phyloP scores from a whole-genome alignment of 176 grass and related monocot genomes.

The Musa troglodytarum region DNA sequence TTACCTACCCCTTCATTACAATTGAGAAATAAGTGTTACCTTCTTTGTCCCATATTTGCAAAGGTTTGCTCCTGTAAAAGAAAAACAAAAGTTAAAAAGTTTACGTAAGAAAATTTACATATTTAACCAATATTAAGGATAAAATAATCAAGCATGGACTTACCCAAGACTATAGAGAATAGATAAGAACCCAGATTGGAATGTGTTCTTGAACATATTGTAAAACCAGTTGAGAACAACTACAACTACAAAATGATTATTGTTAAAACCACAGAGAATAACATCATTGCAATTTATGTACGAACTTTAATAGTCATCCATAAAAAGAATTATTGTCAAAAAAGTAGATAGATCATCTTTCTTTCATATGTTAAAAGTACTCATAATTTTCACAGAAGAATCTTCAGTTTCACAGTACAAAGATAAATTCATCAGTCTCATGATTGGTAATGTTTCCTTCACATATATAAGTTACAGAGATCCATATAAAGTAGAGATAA shows the following conservation, averaged over 20 bases:
- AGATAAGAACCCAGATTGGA: slow-evolving; percentile 91
- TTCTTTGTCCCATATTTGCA: slow-evolving; percentile 99
- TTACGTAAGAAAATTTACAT: background rate
- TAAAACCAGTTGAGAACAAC: background rate
- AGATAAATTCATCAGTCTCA: no score
- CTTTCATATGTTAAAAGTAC: no score
- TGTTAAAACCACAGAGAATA: background rate
- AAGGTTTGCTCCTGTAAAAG: slow-evolving; percentile 66
- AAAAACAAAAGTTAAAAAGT: slow-evolving; percentile 15
- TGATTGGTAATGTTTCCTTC: no score
- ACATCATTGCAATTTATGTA: background rate
- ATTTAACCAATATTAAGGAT: background rate
- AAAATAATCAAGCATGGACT: background rate
- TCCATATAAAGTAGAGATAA: no score
- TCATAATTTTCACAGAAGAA: no score
- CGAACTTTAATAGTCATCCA: background rate
- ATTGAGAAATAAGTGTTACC: slow-evolving; percentile 31
- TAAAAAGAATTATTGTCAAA: background rate
- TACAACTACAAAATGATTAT: background rate
- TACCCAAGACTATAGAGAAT: slow-evolving; percentile 98
- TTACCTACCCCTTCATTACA: slow-evolving; percentile 5
- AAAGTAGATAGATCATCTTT: no score
- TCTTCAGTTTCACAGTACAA: no score
- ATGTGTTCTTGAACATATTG: slow-evolving; percentile 93
- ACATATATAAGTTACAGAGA: no score